Conservation (phyloP, 2,329 filamentous ascomycete genomes). For the Pseudogymnoascus sp. region DNA sequence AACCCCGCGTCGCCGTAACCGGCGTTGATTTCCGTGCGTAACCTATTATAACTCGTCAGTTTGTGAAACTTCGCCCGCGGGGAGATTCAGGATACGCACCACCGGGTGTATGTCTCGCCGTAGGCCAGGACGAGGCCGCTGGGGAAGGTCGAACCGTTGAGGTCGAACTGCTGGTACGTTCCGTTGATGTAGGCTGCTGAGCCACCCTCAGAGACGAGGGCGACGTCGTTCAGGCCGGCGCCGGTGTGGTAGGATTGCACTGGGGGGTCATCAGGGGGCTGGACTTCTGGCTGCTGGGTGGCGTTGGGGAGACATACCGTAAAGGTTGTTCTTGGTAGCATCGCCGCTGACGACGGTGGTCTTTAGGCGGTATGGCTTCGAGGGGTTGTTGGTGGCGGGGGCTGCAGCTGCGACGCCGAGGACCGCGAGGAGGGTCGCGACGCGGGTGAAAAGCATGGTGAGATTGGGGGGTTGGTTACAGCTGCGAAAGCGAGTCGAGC, state of each 20-base stretch:
- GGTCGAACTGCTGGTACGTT: slow-evolving; percentile 16
- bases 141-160: slow-evolving; percentile 11
- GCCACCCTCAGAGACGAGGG: slow-evolving; percentile 9
- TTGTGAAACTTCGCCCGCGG: not conserved
- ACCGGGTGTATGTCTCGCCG: slow-evolving; percentile 1
- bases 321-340: slow-evolving; percentile 14
- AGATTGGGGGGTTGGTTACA: not conserved
- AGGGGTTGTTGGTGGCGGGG: not conserved
- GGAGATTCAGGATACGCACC: not conserved
- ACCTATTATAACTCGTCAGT: not conserved
- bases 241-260: slow-evolving; percentile 12
- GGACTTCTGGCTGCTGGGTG: not conserved
- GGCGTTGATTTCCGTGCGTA: slow-evolving; percentile 10
- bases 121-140: not conserved
- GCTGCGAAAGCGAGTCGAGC: not conserved
- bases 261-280: not conserved
- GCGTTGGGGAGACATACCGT: slow-evolving; percentile 3
- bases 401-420: not conserved
- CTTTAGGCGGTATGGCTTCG: slow-evolving; percentile 14
- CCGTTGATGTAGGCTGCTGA: slow-evolving; percentile 14
- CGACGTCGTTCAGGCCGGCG: slow-evolving; percentile 16
- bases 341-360: slow-evolving; percentile 14
- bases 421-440: not conserved
- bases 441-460: not conserved
- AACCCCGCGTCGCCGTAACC: slow-evolving; percentile 11